Evolutionary conservation across 176 grass and related monocot species (phyloP).

Genomic region (Echinochloa phyllopogon): DNA sequence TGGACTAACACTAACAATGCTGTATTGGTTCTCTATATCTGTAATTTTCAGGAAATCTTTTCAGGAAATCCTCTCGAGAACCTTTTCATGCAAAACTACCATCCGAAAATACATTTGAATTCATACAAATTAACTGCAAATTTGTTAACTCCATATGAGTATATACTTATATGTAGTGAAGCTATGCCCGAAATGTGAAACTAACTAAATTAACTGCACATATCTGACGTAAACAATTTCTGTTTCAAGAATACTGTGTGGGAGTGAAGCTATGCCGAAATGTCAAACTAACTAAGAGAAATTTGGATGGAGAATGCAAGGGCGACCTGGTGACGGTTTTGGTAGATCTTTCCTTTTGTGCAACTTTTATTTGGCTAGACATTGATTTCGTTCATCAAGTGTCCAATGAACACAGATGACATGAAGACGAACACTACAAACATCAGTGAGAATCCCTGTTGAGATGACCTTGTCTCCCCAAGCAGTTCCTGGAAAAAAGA

Average conservation of each 20-base stretch:
- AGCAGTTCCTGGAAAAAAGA: slow-evolving; percentile 53
- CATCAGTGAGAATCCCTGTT: slow-evolving; percentile 61
- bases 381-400: slow-evolving; percentile 59
- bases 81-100: background rate
- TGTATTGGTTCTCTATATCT: too few species aligned
- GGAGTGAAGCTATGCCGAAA: background rate
- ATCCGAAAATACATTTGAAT: background rate
- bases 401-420: slow-evolving; percentile 67
- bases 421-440: slow-evolving; percentile 69
- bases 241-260: background rate
- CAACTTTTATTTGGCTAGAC: slow-evolving; percentile 17
- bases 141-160: background rate
- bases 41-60: background rate
- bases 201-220: background rate
- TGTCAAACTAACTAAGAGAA: background rate
- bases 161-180: too few species aligned
- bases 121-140: background rate
- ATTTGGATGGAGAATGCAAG: background rate
- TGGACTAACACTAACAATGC: too few species aligned
- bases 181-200: too few species aligned
- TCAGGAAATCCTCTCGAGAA: background rate
- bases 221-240: background rate
- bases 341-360: background rate
- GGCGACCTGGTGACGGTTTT: background rate
- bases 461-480: slow-evolving; percentile 38